These are phyloP conservation scores for Saprolegnia diclina DNA, from an alignment of 352 stramenopile species.

Conservation along the genomic window DNA sequence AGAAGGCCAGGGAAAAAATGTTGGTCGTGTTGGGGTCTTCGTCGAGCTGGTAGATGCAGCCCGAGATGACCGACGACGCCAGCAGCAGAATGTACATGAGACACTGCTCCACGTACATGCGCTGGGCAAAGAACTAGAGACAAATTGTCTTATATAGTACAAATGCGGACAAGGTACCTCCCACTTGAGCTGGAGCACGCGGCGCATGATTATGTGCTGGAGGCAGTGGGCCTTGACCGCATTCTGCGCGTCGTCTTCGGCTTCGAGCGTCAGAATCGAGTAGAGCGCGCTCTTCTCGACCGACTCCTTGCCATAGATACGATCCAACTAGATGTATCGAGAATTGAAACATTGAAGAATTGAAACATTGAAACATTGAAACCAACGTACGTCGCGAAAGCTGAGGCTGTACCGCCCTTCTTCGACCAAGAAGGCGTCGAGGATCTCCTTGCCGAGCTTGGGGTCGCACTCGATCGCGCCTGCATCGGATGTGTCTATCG, in stretches of 20 bases:
- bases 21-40: conserved; percentile 8
- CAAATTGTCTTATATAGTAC: background rate
- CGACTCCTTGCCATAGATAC: conserved; percentile 22
- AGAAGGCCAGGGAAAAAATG: background rate
- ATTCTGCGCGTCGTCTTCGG: conserved; percentile 8
- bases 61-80: conserved; percentile 21
- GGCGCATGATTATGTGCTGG: conserved; percentile 19
- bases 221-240: conserved; percentile 24
- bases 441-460: conserved; percentile 24
- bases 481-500: background rate
- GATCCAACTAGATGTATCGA: conserved; percentile 3
- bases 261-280: conserved; percentile 21
- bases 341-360: background rate
- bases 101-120: conserved; percentile 27
- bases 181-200: conserved; percentile 27
- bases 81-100: conserved; percentile 24
- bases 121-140: conserved; percentile 28
- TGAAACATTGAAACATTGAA: background rate
- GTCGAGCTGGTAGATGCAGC: conserved; percentile 25
- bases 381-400: conserved; percentile 15
- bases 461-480: conserved; percentile 25
- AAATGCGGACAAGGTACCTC: too few relatives aligned
- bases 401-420: conserved; percentile 17
- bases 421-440: conserved; percentile 24
- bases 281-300: conserved; percentile 18